Conservation (phyloP, 1,284 basidiomycete genomes). For the Coniferiporia sulphurascens region DNA sequence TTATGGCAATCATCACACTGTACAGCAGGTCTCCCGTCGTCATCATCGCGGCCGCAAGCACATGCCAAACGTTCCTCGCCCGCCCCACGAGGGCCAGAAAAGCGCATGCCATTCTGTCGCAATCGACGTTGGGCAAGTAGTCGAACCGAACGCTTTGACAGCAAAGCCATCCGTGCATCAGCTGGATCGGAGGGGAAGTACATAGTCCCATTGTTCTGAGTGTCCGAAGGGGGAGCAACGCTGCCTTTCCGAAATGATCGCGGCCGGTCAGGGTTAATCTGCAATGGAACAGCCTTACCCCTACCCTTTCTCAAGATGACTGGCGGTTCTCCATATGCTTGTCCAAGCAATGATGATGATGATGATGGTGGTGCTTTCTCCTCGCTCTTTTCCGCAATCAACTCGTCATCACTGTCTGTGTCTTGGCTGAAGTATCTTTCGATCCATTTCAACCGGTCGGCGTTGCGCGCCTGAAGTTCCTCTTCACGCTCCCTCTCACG, state of each 20-base stretch:
- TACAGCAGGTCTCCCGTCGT: slow-evolving; percentile 65
- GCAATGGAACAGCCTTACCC: slow-evolving; percentile 58
- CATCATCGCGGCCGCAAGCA: slow-evolving; percentile 48
- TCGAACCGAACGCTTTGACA: slow-evolving; percentile 63
- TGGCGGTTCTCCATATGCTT: slow-evolving; percentile 29
- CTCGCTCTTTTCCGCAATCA: slow-evolving; percentile 25
- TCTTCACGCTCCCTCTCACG: slow-evolving; percentile 50
- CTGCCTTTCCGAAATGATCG: neutral
- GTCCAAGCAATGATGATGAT: slow-evolving; percentile 31
- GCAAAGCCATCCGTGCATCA: slow-evolving; percentile 64
- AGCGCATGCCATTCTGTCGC: slow-evolving; percentile 27
- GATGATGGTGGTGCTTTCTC: slow-evolving; percentile 30
- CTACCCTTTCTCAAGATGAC: slow-evolving; percentile 38
- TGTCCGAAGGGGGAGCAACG: neutral
- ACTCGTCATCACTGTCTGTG: slow-evolving; percentile 32
- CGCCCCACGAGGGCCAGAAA: slow-evolving; percentile 12
- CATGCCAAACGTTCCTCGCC: slow-evolving; percentile 51
- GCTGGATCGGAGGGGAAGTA: slow-evolving; percentile 60
- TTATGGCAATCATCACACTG: slow-evolving; percentile 71
- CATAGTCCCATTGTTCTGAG: slow-evolving; percentile 28
- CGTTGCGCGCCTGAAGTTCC: slow-evolving; percentile 45
- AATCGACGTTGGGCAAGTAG: slow-evolving; percentile 39
- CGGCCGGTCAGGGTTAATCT: slow-evolving; percentile 31
- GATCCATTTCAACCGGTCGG: slow-evolving; percentile 40
- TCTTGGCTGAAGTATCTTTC: slow-evolving; percentile 33